These are phyloP conservation scores for Elsinoe perseae DNA, from an alignment of 2,329 filamentous ascomycete species.

Conservation along the genomic window DNA sequence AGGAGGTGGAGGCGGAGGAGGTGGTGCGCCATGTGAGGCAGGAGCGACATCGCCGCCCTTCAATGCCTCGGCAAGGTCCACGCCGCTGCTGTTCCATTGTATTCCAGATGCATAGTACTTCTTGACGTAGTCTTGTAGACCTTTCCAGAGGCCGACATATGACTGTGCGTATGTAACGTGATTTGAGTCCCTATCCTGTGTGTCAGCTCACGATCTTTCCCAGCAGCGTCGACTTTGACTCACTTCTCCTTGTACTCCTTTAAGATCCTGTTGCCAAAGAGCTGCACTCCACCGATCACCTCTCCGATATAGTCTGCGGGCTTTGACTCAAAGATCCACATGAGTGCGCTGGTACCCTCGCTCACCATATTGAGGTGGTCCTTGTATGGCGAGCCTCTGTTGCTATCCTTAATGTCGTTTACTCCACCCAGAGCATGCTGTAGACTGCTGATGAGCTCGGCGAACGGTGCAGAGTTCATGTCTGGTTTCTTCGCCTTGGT, in stretches of 20 bases:
- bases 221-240: conserved; percentile 23
- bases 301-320: conserved; percentile 82
- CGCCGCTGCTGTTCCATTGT: conserved; percentile 74
- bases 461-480: conserved; percentile 58
- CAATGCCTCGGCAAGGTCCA: conserved; percentile 64
- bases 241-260: conserved; percentile 82
- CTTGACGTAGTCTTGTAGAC: conserved; percentile 76
- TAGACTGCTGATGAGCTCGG: conserved; percentile 77
- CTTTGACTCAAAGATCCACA: conserved; percentile 78
- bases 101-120: conserved; percentile 72
- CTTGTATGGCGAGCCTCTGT: conserved; percentile 66
- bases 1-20: conserved; percentile 47
- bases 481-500: conserved; percentile 91
- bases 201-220: conserved; percentile 11
- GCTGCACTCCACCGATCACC: conserved; percentile 74
- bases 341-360: conserved; percentile 80
- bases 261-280: conserved; percentile 89
- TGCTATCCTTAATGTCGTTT: conserved; percentile 71
- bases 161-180: conserved; percentile 84
- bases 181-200: conserved; percentile 48
- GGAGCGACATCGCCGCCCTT: conserved; percentile 44
- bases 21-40: conserved; percentile 34
- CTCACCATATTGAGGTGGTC: conserved; percentile 80
- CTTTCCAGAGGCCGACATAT: conserved; percentile 86
- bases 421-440: conserved; percentile 75